Conservation (phyloP, 202 grass and related monocot species). For the Carex sylvatica region DNA sequence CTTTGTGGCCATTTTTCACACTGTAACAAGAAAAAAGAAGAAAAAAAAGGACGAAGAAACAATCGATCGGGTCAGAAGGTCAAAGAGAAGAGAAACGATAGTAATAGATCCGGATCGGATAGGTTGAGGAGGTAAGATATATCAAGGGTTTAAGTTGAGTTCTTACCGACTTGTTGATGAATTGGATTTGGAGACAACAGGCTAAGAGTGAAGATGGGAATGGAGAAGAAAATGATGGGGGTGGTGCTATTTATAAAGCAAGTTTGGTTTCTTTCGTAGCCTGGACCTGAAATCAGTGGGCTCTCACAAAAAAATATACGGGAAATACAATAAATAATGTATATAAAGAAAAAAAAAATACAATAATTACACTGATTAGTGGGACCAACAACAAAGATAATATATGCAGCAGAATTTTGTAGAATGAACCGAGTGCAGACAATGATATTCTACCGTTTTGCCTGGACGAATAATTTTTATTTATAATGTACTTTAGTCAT, state of each 20-base stretch:
- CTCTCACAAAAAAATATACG: not conserved
- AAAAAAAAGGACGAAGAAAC: not conserved
- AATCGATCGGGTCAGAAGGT: not conserved
- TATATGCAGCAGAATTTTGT: not conserved
- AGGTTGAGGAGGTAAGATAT: slow-evolving; percentile 1
- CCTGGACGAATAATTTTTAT: not conserved
- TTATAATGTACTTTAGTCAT: not conserved
- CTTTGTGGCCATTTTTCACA: slow-evolving; percentile 69
- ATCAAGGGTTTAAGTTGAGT: not conserved
- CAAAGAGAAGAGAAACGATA: not conserved
- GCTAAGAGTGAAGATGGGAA: not conserved
- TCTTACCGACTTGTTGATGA: slow-evolving; percentile 30
- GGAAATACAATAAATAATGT: not conserved
- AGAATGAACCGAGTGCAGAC: not conserved
- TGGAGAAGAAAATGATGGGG: slow-evolving; percentile 8
- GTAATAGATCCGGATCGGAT: not conserved
- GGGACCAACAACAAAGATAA: not conserved
- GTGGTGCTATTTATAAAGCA: slow-evolving; percentile 15
- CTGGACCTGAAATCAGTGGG: slow-evolving; percentile 6
- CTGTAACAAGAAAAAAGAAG: slow-evolving; percentile 6
- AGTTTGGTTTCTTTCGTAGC: not conserved
- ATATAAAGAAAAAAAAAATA: not conserved
- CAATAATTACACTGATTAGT: not conserved
- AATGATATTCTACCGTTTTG: not conserved
- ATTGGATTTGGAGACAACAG: slow-evolving; percentile 30